Conservation (phyloP, 108 stramenopile species). For the Parietichytrium sp. region DNA sequence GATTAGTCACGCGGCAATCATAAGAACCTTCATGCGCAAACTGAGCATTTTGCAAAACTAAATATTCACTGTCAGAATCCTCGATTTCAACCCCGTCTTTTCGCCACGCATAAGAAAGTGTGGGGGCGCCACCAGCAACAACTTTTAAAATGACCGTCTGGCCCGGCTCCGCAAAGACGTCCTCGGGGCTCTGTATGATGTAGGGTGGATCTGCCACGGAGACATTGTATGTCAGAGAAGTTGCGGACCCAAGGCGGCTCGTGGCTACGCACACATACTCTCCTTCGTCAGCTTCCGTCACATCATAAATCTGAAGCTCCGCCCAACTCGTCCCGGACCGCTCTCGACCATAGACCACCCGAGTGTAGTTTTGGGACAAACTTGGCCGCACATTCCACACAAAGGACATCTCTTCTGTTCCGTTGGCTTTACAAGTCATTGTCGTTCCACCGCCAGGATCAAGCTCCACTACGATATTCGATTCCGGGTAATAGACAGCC, state of each 20-base stretch:
- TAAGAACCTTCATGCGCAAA: not conserved
- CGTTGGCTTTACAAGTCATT: not conserved
- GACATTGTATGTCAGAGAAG: not conserved
- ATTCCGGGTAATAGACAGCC: not conserved
- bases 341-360: not conserved
- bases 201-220: not conserved
- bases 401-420: not conserved
- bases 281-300: not conserved
- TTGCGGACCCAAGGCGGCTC: not conserved
- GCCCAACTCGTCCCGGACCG: not conserved
- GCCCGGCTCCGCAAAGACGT: constrained; percentile 6
- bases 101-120: not conserved
- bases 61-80: too few species aligned
- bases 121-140: not conserved
- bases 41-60: not conserved
- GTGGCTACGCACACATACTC: not conserved
- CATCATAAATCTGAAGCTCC: not conserved
- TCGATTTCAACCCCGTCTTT: not conserved
- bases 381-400: not conserved
- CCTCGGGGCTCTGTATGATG: not conserved
- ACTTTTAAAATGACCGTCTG: not conserved
- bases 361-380: not conserved
- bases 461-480: not conserved
- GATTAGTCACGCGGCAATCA: constrained; percentile 22
- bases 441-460: not conserved